phyloP scores from a whole-genome alignment of 768 basidiomycete genomes.

The Pisolithus sp. region DNA sequence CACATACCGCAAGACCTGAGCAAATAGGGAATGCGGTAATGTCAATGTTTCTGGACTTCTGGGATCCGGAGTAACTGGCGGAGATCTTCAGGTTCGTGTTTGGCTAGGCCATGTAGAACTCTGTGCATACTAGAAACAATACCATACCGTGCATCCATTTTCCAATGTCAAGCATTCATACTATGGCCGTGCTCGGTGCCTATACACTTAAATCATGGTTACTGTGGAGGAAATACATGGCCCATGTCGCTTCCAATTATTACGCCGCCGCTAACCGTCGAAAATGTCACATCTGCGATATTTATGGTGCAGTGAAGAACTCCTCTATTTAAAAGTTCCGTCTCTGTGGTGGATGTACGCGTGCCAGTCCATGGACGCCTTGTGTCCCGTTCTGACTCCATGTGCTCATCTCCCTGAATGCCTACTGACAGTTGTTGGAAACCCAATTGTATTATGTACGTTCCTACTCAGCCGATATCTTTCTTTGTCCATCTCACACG shows the following conservation, averaged over 20 bases:
- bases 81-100: no score
- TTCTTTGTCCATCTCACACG: slow-evolving; percentile 12
- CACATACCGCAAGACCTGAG: no score
- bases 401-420: background rate
- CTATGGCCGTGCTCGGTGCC: no score
- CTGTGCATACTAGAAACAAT: no score
- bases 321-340: slow-evolving; percentile 59
- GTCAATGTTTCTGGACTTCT: no score
- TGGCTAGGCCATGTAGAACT: no score
- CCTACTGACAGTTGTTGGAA: slow-evolving; percentile 72
- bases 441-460: slow-evolving; percentile 82
- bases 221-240: slow-evolving; percentile 18
- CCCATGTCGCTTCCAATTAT: slow-evolving; percentile 78
- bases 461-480: slow-evolving; percentile 9
- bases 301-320: slow-evolving; percentile 64
- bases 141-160: no score
- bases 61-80: no score
- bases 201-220: no score
- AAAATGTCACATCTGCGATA: slow-evolving; percentile 74
- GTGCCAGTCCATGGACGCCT: slow-evolving; percentile 28
- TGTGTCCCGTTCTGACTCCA: slow-evolving; percentile 21
- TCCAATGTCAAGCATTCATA: no score
- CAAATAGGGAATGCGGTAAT: no score
- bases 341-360: slow-evolving; percentile 77
- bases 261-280: slow-evolving; percentile 49